phyloP scores from a whole-genome alignment of 352 stramenopile genomes.

The Poterioochromonas sp. region DNA sequence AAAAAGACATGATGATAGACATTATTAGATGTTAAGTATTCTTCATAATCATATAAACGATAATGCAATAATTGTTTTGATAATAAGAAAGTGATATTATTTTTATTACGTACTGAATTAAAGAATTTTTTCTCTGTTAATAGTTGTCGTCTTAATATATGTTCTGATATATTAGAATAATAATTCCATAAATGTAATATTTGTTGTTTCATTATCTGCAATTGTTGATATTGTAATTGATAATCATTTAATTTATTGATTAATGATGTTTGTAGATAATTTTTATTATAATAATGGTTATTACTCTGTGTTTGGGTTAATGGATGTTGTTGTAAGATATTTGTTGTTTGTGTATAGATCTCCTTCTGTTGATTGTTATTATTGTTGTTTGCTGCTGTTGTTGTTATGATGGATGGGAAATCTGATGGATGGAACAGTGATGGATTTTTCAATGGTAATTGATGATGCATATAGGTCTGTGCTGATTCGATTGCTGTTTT shows the following conservation, averaged over 20 bases:
- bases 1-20: not conserved
- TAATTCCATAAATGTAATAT: not conserved
- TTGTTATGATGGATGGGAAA: too few relatives aligned
- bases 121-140: constrained; percentile 9
- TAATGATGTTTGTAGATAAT: not conserved
- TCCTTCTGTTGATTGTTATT: too few relatives aligned
- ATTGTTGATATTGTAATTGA: not conserved
- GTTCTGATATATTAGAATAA: not conserved
- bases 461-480: not conserved
- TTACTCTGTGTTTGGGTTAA: not conserved
- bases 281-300: not conserved
- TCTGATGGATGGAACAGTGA: too few relatives aligned
- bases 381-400: too few relatives aligned
- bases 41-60: not conserved
- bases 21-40: not conserved
- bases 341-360: too few relatives aligned
- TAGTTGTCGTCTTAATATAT: not conserved
- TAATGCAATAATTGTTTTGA: not conserved
- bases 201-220: not conserved
- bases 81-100: not conserved
- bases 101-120: not conserved
- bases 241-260: constrained; percentile 1
- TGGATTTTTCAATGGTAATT: too few relatives aligned
- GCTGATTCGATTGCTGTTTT: not conserved
- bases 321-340: not conserved